These are phyloP conservation scores for Piper betle DNA, from an alignment of 164 flowering plant species.

Conservation along the genomic window DNA sequence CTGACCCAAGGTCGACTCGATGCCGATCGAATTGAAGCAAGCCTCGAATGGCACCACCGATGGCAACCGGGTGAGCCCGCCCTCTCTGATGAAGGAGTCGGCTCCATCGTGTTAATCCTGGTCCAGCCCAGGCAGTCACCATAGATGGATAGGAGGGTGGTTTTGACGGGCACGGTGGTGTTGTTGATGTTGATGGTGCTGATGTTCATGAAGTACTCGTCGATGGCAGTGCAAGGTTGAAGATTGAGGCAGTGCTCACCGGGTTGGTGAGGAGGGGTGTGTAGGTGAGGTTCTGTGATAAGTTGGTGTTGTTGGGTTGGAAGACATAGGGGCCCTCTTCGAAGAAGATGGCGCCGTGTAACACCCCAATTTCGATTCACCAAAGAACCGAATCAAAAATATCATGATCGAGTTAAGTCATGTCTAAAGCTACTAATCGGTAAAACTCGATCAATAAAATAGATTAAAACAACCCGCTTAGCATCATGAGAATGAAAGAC, in stretches of 20 bases:
- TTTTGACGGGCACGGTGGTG: constrained; percentile 14
- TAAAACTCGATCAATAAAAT: too few species aligned
- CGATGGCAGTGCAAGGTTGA: constrained; percentile 3
- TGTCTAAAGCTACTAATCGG: too few species aligned
- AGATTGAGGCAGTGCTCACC: constrained; percentile 3
- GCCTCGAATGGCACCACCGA: constrained; percentile 30
- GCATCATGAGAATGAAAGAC: too few species aligned
- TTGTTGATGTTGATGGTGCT: constrained; percentile 23
- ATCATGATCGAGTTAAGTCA: too few species aligned
- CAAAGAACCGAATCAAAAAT: too few species aligned
- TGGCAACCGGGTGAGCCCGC: constrained; percentile 9
- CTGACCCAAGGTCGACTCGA: constrained; percentile 6
- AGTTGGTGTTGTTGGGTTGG: constrained; percentile 13
- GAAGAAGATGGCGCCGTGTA: constrained; percentile 22
- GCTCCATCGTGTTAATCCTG: constrained; percentile 29
- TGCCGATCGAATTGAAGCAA: constrained; percentile 19
- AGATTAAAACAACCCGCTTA: too few species aligned
- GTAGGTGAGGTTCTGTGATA: constrained; percentile 14
- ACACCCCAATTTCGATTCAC: too few species aligned
- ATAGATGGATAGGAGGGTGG: constrained; percentile 8
- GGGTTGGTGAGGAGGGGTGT: constrained; percentile 15
- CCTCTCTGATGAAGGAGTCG: constrained; percentile 13
- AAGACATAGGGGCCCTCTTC: constrained; percentile 25
- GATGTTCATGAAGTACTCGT: constrained; percentile 29
- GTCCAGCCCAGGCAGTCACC: constrained; percentile 17